phyloP scores from a whole-genome alignment of 169 alveolate genomes.

The Cyclospora cayetanensis region DNA sequence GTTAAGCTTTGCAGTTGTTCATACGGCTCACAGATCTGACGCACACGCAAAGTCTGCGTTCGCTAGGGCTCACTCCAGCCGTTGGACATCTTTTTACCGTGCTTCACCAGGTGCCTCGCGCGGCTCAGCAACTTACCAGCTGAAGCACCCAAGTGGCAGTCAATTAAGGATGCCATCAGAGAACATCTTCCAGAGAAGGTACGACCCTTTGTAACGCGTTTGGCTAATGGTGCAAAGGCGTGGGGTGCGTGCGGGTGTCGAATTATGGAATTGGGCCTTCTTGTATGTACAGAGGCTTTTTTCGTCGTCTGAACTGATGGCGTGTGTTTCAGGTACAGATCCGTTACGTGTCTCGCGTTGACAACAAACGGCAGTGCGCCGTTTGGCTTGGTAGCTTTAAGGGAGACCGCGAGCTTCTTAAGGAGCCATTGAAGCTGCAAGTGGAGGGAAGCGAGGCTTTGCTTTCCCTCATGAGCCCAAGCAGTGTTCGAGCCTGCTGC shows the following conservation, averaged over 20 bases:
- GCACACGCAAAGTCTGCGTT: no score
- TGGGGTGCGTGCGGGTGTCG: no score
- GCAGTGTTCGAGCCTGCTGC: neutral
- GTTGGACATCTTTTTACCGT: neutral
- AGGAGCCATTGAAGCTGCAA: neutral
- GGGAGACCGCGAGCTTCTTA: neutral
- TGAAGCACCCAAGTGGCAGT: conserved; percentile 19
- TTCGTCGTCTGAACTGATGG: no score
- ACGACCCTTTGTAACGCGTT: neutral
- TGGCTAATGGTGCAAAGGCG: no score
- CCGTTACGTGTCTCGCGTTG: conserved; percentile 24
- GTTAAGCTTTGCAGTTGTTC: neutral
- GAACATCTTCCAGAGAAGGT: conserved; percentile 31
- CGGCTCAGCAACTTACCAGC: conserved; percentile 4
- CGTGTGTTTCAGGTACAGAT: conserved; percentile 18
- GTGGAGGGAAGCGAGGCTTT: neutral
- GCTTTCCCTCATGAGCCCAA: neutral
- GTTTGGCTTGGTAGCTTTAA: conserved; percentile 20
- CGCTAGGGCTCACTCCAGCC: neutral
- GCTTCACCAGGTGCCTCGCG: neutral
- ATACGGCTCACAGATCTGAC: neutral
- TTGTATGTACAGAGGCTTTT: no score
- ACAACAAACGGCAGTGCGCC: conserved; percentile 20
- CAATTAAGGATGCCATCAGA: conserved; percentile 37
- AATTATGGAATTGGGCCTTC: no score